Percentiles rank a stretch among this genome's conserved stretches.
phyloP scores from a whole-genome alignment of 192 early-diverging fungal species.

The Piromyces finnis region DNA sequence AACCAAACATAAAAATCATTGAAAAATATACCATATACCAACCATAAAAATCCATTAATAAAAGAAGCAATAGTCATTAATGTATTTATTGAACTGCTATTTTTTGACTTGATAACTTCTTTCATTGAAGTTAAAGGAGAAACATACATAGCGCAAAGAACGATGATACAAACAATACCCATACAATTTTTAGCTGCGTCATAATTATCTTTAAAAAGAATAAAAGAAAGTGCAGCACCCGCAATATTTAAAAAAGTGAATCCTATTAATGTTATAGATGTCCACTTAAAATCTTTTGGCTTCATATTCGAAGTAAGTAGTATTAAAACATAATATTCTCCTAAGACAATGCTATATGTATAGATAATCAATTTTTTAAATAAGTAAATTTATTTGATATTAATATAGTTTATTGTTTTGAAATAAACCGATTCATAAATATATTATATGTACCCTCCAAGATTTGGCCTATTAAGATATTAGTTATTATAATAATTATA shows the following conservation, averaged over 20 bases:
- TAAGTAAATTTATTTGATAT: no score
- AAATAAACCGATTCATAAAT: no score
- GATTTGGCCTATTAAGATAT: no score
- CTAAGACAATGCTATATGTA: not conserved
- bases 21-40: not conserved
- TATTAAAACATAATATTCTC: not conserved
- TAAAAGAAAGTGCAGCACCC: not conserved
- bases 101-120: not conserved
- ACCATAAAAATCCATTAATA: not conserved
- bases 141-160: not conserved
- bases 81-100: not conserved
- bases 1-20: not conserved
- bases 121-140: not conserved
- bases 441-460: no score
- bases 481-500: no score
- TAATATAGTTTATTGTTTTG: no score
- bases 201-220: not conserved
- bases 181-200: not conserved
- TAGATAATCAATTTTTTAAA: no score
- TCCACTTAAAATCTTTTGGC: not conserved
- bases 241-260: not conserved
- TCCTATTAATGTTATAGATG: not conserved
- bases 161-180: not conserved
- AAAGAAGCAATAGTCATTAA: not conserved
- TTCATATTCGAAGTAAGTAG: not conserved